These are phyloP conservation scores for Septoria petroselini DNA, from an alignment of 2,329 filamentous ascomycete genomes.

Conservation along the genomic window DNA sequence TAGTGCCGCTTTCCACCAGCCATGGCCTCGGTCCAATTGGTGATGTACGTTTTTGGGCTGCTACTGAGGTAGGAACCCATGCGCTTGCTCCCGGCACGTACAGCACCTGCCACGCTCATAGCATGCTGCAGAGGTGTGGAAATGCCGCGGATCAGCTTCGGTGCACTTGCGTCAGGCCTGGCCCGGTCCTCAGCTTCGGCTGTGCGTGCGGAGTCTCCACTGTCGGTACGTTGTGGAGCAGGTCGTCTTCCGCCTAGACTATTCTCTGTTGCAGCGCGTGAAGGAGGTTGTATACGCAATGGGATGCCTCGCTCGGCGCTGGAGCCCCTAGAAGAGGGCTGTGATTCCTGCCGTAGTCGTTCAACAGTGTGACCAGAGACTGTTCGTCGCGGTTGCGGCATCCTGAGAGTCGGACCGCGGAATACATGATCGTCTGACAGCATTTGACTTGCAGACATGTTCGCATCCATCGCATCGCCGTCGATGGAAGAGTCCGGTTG, in stretches of 20 bases:
- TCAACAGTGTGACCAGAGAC: conserved; percentile 29
- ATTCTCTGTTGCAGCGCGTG: conserved; percentile 31
- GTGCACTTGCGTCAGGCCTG: conserved; percentile 14
- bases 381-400: conserved; percentile 26
- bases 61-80: conserved; percentile 67
- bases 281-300: conserved; percentile 32
- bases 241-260: conserved; percentile 9
- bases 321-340: conserved; percentile 38
- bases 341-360: conserved; percentile 35
- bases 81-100: conserved; percentile 65
- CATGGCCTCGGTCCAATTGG: conserved; percentile 97
- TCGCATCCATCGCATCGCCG: conserved; percentile 19
- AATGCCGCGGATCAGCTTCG: conserved; percentile 24
- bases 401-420: conserved; percentile 65
- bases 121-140: conserved; percentile 25
- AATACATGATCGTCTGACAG: conserved; percentile 85
- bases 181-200: conserved; percentile 12
- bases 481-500: conserved; percentile 27
- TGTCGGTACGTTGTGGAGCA: conserved; percentile 15
- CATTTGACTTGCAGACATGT: conserved; percentile 82
- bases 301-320: conserved; percentile 30
- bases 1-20: conserved; percentile 89
- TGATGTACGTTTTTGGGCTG: conserved; percentile 93
- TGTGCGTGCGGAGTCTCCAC: conserved; percentile 21
- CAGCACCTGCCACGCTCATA: conserved; percentile 24